phyloP scores from a whole-genome alignment of 306 rosid genomes.

The Styphnolobium japonicum region DNA sequence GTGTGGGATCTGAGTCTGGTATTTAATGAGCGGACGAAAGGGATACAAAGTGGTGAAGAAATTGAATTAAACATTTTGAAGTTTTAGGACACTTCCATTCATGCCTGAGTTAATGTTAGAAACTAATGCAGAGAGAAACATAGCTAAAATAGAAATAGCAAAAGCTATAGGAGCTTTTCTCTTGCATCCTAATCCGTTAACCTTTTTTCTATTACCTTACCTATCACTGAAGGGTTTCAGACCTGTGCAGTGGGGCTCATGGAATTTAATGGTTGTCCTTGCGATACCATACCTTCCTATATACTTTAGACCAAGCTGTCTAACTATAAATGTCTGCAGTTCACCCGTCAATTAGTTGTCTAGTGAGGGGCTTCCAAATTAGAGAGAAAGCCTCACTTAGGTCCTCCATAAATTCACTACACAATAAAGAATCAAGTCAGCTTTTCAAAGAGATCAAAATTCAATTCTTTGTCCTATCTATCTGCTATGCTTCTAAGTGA shows the following conservation, averaged over 20 bases:
- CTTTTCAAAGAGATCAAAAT: constrained; percentile 15
- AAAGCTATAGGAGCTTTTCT: constrained; percentile 8
- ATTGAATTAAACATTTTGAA: background rate
- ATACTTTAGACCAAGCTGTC: constrained; percentile 29
- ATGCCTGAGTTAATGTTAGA: background rate
- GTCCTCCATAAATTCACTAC: background rate
- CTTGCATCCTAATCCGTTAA: constrained; percentile 12
- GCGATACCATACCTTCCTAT: constrained; percentile 11
- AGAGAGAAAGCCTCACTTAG: constrained; percentile 18
- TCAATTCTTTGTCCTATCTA: constrained; percentile 2
- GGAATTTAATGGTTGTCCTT: constrained; percentile 29
- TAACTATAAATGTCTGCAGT: background rate
- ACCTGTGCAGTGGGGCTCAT: constrained; percentile 29
- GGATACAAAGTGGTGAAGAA: background rate
- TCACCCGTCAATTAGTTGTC: background rate
- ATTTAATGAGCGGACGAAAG: background rate
- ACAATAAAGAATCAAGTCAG: background rate
- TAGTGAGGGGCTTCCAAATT: constrained; percentile 7
- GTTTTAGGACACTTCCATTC: background rate
- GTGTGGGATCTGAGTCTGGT: background rate
- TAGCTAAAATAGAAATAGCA: background rate
- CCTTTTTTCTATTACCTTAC: background rate
- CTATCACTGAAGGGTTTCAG: background rate
- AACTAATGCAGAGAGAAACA: constrained; percentile 13
- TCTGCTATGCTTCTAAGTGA: background rate